Percentiles rank a stretch among this genome's conserved stretches.
phyloP scores from a whole-genome alignment of 73 alveolate genomes.

The Symbiodinium natans region DNA sequence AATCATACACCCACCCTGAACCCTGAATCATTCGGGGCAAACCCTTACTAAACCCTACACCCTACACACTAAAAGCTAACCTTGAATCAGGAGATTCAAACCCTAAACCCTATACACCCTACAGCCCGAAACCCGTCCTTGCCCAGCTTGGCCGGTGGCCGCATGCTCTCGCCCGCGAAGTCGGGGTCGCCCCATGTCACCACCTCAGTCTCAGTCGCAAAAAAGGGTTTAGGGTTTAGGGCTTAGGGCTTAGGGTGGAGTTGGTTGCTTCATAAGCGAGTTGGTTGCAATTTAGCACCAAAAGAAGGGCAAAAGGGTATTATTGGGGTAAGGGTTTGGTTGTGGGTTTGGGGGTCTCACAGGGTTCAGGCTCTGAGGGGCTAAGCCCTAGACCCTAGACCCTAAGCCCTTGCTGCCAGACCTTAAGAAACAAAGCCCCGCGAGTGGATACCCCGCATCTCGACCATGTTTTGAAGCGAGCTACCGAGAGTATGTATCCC shows the following conservation, averaged over 20 bases:
- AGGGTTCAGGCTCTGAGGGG: too few species aligned
- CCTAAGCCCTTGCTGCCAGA: too few species aligned
- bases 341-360: background rate
- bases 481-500: too few species aligned
- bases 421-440: too few species aligned
- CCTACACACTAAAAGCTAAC: too few species aligned
- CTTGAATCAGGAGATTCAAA: background rate
- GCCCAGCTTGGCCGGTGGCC: background rate
- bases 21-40: too few species aligned
- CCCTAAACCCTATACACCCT: too few species aligned
- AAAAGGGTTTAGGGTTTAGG: background rate
- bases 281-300: background rate
- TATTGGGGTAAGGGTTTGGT: background rate
- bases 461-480: too few species aligned
- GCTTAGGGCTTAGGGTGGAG: too few species aligned
- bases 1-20: too few species aligned
- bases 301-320: background rate
- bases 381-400: too few species aligned
- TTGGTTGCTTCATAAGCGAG: background rate
- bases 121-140: background rate
- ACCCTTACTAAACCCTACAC: background rate
- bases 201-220: background rate
- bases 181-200: background rate
- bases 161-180: background rate
- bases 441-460: too few species aligned